A percentile compares a stretch with the other conserved stretches of the same genome.
Evolutionary conservation across 2,329 filamentous ascomycete species (phyloP).

Genomic region (Colletotrichum sp.): DNA sequence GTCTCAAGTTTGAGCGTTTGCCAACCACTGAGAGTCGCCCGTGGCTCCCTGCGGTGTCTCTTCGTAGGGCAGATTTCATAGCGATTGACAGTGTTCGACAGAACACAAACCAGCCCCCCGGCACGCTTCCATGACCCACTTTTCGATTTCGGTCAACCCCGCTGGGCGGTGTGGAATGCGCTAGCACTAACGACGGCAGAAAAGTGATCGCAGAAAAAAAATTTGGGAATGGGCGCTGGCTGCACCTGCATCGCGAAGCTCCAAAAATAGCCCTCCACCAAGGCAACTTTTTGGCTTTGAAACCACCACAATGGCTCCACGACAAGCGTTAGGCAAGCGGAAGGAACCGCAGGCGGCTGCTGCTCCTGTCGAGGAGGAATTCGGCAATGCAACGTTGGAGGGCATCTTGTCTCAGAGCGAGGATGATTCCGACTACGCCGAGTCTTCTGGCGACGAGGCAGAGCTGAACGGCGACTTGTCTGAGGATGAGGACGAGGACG

Average conservation of each 20-base stretch:
- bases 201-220: slow-evolving; percentile 16
- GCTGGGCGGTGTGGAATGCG: slow-evolving; percentile 16
- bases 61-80: not conserved
- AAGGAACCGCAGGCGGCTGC: slow-evolving; percentile 66
- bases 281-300: not conserved
- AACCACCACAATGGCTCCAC: slow-evolving; percentile 40
- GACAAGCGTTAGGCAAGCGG: slow-evolving; percentile 61
- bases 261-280: slow-evolving; percentile 19
- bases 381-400: slow-evolving; percentile 58
- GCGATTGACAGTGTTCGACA: not conserved
- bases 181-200: slow-evolving; percentile 18
- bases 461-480: slow-evolving; percentile 44
- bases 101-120: not conserved
- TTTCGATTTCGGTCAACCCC: slow-evolving; percentile 7
- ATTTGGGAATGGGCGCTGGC: slow-evolving; percentile 9
- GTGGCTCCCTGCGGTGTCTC: not conserved
- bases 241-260: slow-evolving; percentile 19
- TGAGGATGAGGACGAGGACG: slow-evolving; percentile 42
- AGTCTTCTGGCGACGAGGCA: slow-evolving; percentile 37
- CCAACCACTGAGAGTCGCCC: not conserved
- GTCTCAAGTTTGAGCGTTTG: not conserved
- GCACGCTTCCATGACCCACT: not conserved
- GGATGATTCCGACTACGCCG: slow-evolving; percentile 61
- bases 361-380: slow-evolving; percentile 63
- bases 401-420: slow-evolving; percentile 63